Base-by-base conservation (phyloP, 257 asterid genomes). In the Capsicum rhomboideum region DNA sequence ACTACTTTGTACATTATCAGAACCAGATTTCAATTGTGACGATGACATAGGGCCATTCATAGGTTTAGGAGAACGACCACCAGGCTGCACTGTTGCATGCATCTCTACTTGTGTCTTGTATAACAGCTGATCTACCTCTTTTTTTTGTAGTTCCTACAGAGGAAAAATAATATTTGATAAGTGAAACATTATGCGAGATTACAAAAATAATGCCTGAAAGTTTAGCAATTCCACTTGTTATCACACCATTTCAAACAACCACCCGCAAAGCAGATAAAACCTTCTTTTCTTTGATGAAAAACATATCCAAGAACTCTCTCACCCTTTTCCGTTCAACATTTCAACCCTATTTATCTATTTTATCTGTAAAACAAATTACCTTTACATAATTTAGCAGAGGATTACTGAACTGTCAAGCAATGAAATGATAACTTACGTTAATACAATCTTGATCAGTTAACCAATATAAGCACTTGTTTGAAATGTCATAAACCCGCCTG, bases 371-470 rank as follows among this genome's bases (percentile, higher is more conserved):
- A 26, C 26, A 75, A 23, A 49, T 50, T 28, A 46, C 61, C 42
- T 49, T 20, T 55, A 26, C 9, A 9, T 49, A 50, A 31, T 44
- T 64, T 61, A 82, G 46, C 66, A 82, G 78, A 61, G 34, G 34
- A 63, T 44, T 61, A 52, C 6, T 82, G 66, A 82, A 59, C 64
- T 64, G 63, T 49, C 52, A 64, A 49, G 84, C n/a, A 46, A 64
- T 82, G 75, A 69, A 50, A 75, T 75, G 81, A 84, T 78, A 83
- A 91, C 99, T 96, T 78, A 96, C 98, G 88, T 93, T 87, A 90
- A 86, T 87, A 87, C 87, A 90, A 58, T 92, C 92, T 90, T 90
- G 95, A 89, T 96, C 98, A 10, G 97, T 92, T 79, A 94, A 91
- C 97, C 97, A 95, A 95, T 97, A 89, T 80, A 91, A 88, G 86